Evolutionary conservation across 352 stramenopile species (phyloP), one percentile per base, ranked within the genome.

Genomic region (Phytophthora parvispora): DNA sequence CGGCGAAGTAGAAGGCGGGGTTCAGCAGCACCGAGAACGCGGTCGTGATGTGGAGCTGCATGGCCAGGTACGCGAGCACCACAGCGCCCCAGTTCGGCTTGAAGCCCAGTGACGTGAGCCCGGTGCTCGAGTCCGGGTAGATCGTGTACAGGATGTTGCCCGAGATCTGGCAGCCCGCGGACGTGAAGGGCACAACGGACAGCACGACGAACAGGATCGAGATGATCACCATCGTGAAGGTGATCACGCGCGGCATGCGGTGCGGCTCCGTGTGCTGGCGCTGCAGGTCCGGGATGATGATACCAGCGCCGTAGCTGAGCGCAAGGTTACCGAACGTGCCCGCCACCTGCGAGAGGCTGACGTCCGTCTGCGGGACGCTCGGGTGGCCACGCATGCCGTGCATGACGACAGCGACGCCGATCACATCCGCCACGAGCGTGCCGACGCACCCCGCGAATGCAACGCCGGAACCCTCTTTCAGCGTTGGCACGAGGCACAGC

Each of bases 91-190:
- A 74, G 54, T 74, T 64, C 12, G 67, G 67, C 47, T 61, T 50
- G 49, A 84, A 84, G 15, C 77, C 78, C 34, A 86, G 64, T 6
- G 69, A 72, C 13, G 73, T 72, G 7, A 84, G 59, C 0, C 73
- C 77, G 2, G 73, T 80, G 36, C 43, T 71, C 13, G 80, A 64
- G 24, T 72, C 62, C 20, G 75, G 81, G 60, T 83, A 86, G 48
- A 77, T 75, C 22, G 68, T 76, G 68, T 86, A 89, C 29, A 89
- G 68, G 29, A 89, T 67, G 67, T 89, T 89, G 52, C 79, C 76
- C 22, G 79, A 78, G 60, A 87, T 85, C 71, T 89, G 80, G 67
- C 80, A 87, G 10, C 80, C 80, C 4, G 83, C 72, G 1, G 72
- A 78, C 27, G 75, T 81, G 58, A 81, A 84, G 9, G 77, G 80